These are phyloP conservation scores for Stachybotrys chartarum DNA, from an alignment of 2,329 filamentous ascomycete species.

Conservation along the genomic window DNA sequence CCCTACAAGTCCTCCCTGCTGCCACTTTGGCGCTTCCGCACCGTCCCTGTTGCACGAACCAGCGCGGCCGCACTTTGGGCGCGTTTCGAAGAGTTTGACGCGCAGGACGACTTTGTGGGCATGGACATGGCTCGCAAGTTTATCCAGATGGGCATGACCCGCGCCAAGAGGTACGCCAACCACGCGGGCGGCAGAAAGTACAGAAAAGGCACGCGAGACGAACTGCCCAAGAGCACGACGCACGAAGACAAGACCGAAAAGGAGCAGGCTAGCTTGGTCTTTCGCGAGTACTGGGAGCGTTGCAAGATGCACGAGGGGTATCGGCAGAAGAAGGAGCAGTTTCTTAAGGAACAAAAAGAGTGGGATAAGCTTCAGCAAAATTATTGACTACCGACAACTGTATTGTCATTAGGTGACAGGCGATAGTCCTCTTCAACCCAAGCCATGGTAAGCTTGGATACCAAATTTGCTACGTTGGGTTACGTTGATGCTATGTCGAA, in stretches of 20 bases:
- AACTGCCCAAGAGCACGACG: slow-evolving; percentile 7
- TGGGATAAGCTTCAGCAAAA: neutral
- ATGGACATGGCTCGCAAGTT: slow-evolving; percentile 61
- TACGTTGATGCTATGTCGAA: too few relatives aligned
- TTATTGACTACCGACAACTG: neutral
- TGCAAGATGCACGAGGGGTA: slow-evolving; percentile 15
- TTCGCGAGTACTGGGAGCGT: slow-evolving; percentile 10
- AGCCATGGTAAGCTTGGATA: too few relatives aligned
- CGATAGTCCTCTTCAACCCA: too few relatives aligned
- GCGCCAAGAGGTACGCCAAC: slow-evolving; percentile 53
- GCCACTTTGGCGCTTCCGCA: slow-evolving; percentile 50
- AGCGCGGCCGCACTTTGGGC: slow-evolving; percentile 41
- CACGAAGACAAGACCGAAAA: slow-evolving; percentile 12
- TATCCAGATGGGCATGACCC: slow-evolving; percentile 59
- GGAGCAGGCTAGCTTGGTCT: slow-evolving; percentile 10
- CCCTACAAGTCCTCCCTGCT: slow-evolving; percentile 55
- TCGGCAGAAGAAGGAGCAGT: slow-evolving; percentile 7
- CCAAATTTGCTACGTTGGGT: too few relatives aligned
- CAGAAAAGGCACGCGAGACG: slow-evolving; percentile 6
- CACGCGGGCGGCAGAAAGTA: slow-evolving; percentile 49
- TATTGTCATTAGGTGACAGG: slow-evolving; percentile 23
- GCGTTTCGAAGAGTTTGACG: slow-evolving; percentile 45
- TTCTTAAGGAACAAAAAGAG: slow-evolving; percentile 8
- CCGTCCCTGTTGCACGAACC: slow-evolving; percentile 15
- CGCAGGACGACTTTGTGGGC: slow-evolving; percentile 49